phyloP scores from a whole-genome alignment of 176 grass and related monocot genomes.

The Hyparrhenia diplandra region DNA sequence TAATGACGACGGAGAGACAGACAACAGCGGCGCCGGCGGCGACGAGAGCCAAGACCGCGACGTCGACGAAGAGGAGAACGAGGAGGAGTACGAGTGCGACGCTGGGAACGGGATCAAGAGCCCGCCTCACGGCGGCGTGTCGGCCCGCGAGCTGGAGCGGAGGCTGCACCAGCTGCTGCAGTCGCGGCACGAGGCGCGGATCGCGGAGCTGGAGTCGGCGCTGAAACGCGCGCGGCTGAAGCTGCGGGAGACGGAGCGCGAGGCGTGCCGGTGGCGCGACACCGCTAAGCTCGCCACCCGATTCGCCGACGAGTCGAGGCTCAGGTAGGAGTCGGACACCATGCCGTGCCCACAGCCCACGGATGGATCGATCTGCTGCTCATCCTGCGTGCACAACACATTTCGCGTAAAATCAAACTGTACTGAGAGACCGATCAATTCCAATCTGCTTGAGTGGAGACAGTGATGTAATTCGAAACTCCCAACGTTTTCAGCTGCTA shows the following conservation, averaged over 20 bases:
- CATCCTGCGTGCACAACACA: background rate
- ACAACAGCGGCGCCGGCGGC: background rate
- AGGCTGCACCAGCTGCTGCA: too few relatives aligned
- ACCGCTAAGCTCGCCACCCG: conserved; percentile 64
- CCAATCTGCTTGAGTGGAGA: too few relatives aligned
- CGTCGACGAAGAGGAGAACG: background rate
- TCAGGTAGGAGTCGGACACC: conserved; percentile 17
- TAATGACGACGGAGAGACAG: background rate
- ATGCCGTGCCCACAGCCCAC: background rate
- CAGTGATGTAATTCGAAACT: background rate
- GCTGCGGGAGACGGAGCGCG: conserved; percentile 67
- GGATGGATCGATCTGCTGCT: background rate
- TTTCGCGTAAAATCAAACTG: background rate
- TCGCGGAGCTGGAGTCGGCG: conserved; percentile 72
- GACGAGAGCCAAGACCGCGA: too few relatives aligned
- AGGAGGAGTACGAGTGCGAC: too few relatives aligned
- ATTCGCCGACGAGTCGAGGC: conserved; percentile 55
- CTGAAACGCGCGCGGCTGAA: conserved; percentile 53
- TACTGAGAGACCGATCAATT: background rate
- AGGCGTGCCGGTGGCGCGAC: conserved; percentile 89
- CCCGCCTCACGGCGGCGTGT: too few relatives aligned
- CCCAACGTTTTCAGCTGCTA: background rate
- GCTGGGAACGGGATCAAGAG: too few relatives aligned
- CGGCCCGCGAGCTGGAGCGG: background rate
- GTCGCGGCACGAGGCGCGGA: conserved; percentile 67